Evolutionary conservation across 306 rosid genomes (phyloP).

Genomic region (Cucurbita maxima): DNA sequence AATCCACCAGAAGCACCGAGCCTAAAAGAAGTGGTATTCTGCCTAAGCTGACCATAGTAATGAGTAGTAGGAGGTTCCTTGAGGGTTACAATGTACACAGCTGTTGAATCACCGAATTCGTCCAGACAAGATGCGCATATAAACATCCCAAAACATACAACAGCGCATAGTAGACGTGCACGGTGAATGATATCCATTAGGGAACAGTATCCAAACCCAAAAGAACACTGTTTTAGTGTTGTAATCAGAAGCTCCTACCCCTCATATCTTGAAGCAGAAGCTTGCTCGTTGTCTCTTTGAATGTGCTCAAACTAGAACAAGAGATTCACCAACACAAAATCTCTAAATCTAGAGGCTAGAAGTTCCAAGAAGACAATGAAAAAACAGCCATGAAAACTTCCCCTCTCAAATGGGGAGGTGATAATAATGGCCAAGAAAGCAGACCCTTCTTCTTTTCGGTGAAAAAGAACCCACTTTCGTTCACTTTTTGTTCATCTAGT

Average conservation of each 20-base stretch:
- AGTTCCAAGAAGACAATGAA: conserved; percentile 10
- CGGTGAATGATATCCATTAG: conserved; percentile 35
- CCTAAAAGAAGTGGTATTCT: conserved; percentile 17
- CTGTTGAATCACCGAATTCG: conserved; percentile 32
- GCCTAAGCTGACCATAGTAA: conserved; percentile 36
- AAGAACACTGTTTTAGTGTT: background rate
- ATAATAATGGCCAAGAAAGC: conserved; percentile 22
- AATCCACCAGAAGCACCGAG: conserved; percentile 31
- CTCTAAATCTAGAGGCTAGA: conserved; percentile 9
- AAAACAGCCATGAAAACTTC: conserved; percentile 15
- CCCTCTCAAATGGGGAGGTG: conserved; percentile 11
- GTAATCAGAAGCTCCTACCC: background rate
- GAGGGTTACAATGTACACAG: conserved; percentile 70
- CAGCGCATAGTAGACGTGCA: conserved; percentile 20
- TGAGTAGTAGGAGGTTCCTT: conserved; percentile 41
- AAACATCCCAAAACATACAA: conserved; percentile 31
- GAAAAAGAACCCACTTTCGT: conserved; percentile 17
- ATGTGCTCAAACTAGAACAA: background rate
- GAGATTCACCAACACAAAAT: conserved; percentile 3
- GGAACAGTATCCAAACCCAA: conserved; percentile 10
- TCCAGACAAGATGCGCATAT: conserved; percentile 32
- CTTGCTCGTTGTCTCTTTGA: background rate
- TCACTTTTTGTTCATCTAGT: conserved; percentile 7
- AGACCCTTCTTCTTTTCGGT: conserved; percentile 26
- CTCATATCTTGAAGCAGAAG: conserved; percentile 2